Conservation (phyloP, 2,329 filamentous ascomycete genomes). For the Pestalotiopsis sp. region DNA sequence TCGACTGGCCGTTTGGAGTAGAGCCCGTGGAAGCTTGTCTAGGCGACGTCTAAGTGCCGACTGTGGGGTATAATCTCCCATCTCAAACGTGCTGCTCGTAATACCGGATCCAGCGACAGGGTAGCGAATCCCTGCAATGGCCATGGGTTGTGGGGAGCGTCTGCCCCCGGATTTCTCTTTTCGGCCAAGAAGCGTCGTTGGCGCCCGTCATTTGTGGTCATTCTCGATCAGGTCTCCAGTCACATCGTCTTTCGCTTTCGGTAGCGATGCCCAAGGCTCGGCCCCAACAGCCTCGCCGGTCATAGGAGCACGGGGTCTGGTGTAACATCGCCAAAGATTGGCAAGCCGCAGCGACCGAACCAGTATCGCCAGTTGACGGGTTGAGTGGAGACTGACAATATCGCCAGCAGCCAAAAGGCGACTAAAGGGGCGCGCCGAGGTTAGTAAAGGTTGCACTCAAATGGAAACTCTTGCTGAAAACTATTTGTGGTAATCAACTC, state of each 20-base stretch:
- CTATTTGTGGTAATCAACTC: neutral
- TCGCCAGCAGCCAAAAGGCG: neutral
- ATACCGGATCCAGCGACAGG: conserved; percentile 1
- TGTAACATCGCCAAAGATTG: neutral
- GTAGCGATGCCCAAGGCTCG: neutral
- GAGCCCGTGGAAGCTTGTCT: neutral
- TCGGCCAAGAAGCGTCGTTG: neutral
- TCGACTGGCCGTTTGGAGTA: conserved; percentile 13
- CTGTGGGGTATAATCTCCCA: conserved; percentile 12
- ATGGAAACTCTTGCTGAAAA: neutral
- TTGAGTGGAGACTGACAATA: neutral
- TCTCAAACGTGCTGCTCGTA: conserved; percentile 3
- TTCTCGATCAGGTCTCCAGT: neutral
- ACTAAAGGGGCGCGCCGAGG: neutral
- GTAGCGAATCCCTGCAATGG: neutral
- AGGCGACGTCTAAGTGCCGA: neutral
- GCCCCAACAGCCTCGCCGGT: neutral
- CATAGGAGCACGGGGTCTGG: neutral
- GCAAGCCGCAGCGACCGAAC: neutral
- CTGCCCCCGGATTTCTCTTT: conserved; percentile 12
- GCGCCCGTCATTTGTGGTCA: neutral
- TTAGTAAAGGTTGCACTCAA: neutral
- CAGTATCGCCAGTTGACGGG: neutral
- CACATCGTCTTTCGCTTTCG: neutral
- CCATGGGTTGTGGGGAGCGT: conserved; percentile 4